Percentiles rank a stretch among this genome's conserved stretches.
These are phyloP conservation scores for Wickerhamiella cacticola DNA, from an alignment of 805 yeast genomes.

Conservation along the genomic window DNA sequence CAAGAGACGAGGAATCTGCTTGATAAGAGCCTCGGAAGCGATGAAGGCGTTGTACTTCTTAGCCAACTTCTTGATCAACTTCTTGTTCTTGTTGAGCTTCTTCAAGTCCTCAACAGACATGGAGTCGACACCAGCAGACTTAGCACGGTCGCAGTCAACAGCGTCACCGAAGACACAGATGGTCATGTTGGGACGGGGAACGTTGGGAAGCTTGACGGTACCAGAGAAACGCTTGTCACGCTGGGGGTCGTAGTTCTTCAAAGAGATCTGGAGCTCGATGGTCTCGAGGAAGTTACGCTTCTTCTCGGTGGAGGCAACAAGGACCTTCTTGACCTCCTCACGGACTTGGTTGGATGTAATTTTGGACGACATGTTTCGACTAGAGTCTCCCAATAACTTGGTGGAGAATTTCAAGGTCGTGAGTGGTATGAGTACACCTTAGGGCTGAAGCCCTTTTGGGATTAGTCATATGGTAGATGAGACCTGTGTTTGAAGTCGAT, in stretches of 20 bases:
- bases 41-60: slow-evolving; percentile 99
- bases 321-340: slow-evolving; percentile 86
- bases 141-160: slow-evolving; percentile 99
- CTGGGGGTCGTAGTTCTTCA: slow-evolving; percentile 99
- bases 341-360: slow-evolving; percentile 87
- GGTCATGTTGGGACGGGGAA: slow-evolving; percentile 99
- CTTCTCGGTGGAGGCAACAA: slow-evolving; percentile 85
- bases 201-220: slow-evolving; percentile 92
- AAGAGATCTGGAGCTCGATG: slow-evolving; percentile 98
- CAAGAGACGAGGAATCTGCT: slow-evolving; percentile 99
- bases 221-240: slow-evolving; percentile 99
- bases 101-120: slow-evolving; percentile 99
- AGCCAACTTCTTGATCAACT: slow-evolving; percentile 98
- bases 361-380: slow-evolving; percentile 38
- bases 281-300: slow-evolving; percentile 99
- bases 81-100: slow-evolving; percentile 99
- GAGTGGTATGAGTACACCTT: slow-evolving; percentile 3
- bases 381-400: slow-evolving; percentile 26
- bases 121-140: slow-evolving; percentile 97
- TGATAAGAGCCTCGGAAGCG: slow-evolving; percentile 98
- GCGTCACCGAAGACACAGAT: slow-evolving; percentile 99
- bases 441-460: neutral
- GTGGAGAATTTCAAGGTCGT: slow-evolving; percentile 13
- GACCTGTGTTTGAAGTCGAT: no score
- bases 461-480: neutral